These are phyloP conservation scores for Blastobotrys malaysiensis DNA, from an alignment of 1,139 yeast genomes.

Conservation along the genomic window DNA sequence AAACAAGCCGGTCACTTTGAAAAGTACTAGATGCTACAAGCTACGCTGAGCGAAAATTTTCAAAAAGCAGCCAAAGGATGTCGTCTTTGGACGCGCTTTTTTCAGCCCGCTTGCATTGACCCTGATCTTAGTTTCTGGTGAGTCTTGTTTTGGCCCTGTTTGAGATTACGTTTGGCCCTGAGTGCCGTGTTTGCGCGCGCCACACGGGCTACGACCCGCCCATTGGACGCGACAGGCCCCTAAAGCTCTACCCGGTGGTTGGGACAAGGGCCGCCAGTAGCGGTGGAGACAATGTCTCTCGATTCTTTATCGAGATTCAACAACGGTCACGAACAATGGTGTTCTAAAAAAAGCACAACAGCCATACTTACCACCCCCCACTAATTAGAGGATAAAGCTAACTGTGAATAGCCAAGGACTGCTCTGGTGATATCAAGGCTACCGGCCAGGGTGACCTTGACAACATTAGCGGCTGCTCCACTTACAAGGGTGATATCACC, in stretches of 20 bases:
- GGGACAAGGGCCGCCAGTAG: background rate
- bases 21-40: too few relatives aligned
- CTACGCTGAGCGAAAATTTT: too few relatives aligned
- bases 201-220: background rate
- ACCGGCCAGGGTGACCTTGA: constrained; percentile 77
- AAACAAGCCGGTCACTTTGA: too few relatives aligned
- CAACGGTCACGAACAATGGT: background rate
- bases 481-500: constrained; percentile 73
- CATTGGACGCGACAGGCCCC: background rate
- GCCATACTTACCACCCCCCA: too few relatives aligned
- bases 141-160: background rate
- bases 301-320: background rate
- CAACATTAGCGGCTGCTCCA: constrained; percentile 63
- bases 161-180: background rate
- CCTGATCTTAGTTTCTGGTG: background rate
- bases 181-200: background rate
- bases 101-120: background rate
- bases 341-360: background rate
- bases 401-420: constrained; percentile 6
- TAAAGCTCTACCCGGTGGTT: too few relatives aligned
- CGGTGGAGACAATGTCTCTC: background rate
- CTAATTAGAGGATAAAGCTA: background rate
- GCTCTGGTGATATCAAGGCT: constrained; percentile 20
- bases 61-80: too few relatives aligned
- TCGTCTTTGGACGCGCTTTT: background rate